These are phyloP conservation scores for Metschnikowia peoriensis DNA, from an alignment of 805 yeast species.

Conservation along the genomic window DNA sequence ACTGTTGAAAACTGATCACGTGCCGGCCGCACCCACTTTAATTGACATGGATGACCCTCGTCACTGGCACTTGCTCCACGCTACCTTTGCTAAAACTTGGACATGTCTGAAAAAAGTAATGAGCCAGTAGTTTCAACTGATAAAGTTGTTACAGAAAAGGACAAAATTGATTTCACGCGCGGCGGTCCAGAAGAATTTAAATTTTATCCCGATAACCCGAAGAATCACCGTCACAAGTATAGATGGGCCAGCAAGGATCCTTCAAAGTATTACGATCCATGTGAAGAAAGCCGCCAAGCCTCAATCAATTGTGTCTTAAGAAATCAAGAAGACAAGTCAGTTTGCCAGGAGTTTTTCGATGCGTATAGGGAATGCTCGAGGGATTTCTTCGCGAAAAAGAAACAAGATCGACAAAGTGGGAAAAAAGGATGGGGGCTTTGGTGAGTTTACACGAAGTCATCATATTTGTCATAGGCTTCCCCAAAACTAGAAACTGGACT, in stretches of 20 bases:
- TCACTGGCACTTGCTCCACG: no score
- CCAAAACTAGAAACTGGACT: not conserved
- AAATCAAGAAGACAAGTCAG: conserved; percentile 61
- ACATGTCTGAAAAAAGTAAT: conserved; percentile 2
- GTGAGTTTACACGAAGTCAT: conserved; percentile 15
- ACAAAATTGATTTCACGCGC: conserved; percentile 53
- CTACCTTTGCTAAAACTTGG: not conserved
- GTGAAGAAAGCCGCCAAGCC: conserved; percentile 86
- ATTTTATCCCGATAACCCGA: conserved; percentile 88
- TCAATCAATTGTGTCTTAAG: conserved; percentile 80
- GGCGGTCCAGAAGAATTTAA: conserved; percentile 54
- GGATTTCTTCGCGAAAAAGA: conserved; percentile 40
- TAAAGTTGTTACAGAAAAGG: conserved; percentile 32
- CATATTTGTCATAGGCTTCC: not conserved
- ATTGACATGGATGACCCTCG: no score
- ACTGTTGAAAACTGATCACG: no score
- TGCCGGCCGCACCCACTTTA: no score
- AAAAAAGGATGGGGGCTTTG: conserved; percentile 45
- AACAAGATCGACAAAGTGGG: conserved; percentile 35
- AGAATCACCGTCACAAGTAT: conserved; percentile 62
- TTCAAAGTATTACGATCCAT: conserved; percentile 87
- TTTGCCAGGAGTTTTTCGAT: conserved; percentile 78
- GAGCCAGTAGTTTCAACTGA: conserved; percentile 18
- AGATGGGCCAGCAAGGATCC: conserved; percentile 74
- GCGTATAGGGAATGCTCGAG: conserved; percentile 82